Percentiles rank a stretch among this genome's conserved stretches.
Evolutionary conservation across 2,329 filamentous ascomycete genomes (phyloP).

Genomic region (Paraconiothyrium sp.): DNA sequence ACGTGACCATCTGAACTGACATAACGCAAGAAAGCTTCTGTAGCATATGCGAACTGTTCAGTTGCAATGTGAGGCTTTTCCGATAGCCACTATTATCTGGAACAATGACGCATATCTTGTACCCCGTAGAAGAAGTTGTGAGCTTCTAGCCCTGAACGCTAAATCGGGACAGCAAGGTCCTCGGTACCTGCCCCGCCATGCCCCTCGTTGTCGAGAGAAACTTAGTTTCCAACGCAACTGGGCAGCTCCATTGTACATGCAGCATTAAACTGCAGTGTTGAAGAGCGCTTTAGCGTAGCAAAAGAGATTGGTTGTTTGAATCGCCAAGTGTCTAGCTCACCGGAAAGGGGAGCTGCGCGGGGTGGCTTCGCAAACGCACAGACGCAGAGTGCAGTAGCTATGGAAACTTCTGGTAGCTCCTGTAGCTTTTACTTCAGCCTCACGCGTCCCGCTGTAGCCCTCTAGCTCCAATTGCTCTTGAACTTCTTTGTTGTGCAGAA

Average conservation of each 20-base stretch:
- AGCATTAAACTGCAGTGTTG: background rate
- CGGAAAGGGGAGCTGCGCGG: background rate
- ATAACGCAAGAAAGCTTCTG: no score
- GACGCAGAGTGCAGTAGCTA: conserved; percentile 21
- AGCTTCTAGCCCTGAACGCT: background rate
- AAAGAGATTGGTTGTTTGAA: background rate
- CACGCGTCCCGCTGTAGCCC: conserved; percentile 18
- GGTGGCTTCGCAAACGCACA: conserved; percentile 13
- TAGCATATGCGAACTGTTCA: no score
- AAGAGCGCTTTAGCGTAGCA: background rate
- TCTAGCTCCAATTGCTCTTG: conserved; percentile 1
- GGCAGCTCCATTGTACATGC: background rate
- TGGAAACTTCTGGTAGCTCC: conserved; percentile 49
- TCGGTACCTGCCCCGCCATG: conserved; percentile 35
- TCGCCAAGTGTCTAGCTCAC: no score
- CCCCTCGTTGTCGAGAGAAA: conserved; percentile 28
- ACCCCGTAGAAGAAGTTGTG: background rate
- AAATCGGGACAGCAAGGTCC: background rate
- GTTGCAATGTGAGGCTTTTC: no score
- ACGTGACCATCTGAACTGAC: no score
- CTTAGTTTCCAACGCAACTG: background rate
- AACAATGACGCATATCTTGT: background rate
- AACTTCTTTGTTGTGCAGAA: background rate
- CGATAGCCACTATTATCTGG: no score
- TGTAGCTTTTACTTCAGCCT: conserved; percentile 34